Percentiles rank a stretch among this genome's conserved stretches.
These are phyloP conservation scores for Biscogniauxia sp. DNA, from an alignment of 2,329 filamentous ascomycete species.

Conservation along the genomic window DNA sequence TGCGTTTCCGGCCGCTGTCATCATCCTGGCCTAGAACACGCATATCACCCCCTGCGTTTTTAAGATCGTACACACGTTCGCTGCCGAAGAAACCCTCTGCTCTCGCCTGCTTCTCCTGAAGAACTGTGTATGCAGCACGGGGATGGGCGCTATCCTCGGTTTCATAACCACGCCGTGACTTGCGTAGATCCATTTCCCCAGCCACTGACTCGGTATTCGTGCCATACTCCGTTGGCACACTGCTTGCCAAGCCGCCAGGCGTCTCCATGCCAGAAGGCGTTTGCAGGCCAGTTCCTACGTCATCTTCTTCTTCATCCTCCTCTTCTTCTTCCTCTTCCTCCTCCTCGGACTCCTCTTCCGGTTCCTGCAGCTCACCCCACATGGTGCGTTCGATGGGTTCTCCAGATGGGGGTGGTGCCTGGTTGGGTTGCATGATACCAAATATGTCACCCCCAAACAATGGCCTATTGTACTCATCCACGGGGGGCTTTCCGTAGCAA, in stretches of 20 bases:
- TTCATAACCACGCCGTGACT: conserved; percentile 79
- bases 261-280: conserved; percentile 78
- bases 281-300: conserved; percentile 63
- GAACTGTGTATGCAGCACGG: conserved; percentile 80
- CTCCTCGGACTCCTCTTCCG: conserved; percentile 58
- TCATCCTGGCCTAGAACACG: conserved; percentile 80
- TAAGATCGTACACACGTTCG: conserved; percentile 89
- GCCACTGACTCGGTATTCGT: conserved; percentile 69
- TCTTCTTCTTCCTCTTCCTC: conserved; percentile 70
- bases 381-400: conserved; percentile 83
- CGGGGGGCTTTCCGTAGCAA: conserved; percentile 92
- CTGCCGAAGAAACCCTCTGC: conserved; percentile 95
- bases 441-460: conserved; percentile 95
- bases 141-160: conserved; percentile 77
- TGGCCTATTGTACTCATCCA: conserved; percentile 89
- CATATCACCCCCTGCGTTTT: conserved; percentile 48
- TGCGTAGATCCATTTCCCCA: conserved; percentile 88
- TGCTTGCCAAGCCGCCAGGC: conserved; percentile 75
- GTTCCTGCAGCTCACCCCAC: conserved; percentile 85
- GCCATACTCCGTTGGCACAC: conserved; percentile 76
- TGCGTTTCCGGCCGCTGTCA: conserved; percentile 71
- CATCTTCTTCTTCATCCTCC: conserved; percentile 62
- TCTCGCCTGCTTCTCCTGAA: conserved; percentile 82
- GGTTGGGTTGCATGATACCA: conserved; percentile 59
- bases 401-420: conserved; percentile 47